Evolutionary conservation across 768 basidiomycete genomes (phyloP).

Genomic region (Lactifluus subvellereus): DNA sequence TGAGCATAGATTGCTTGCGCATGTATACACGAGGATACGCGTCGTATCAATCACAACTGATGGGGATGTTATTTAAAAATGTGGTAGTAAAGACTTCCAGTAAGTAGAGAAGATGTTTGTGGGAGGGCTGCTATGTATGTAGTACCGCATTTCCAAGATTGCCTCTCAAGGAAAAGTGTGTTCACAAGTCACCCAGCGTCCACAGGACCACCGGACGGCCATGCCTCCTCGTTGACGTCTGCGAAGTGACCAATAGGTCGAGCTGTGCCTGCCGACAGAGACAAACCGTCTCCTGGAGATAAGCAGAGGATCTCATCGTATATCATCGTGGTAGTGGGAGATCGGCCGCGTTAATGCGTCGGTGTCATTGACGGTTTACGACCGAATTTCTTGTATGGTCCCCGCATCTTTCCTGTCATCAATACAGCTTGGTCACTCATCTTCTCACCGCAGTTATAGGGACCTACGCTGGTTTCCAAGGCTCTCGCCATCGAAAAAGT

Average conservation of each 20-base stretch:
- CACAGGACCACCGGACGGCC: not conserved
- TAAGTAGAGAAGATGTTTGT: not conserved
- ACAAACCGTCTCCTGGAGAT: not conserved
- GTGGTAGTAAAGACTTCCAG: not conserved
- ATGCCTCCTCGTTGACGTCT: not conserved
- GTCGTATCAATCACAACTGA: not conserved
- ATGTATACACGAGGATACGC: not conserved
- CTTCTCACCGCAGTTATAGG: not conserved
- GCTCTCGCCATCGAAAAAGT: conserved; percentile 6
- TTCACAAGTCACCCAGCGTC: not conserved
- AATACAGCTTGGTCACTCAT: not conserved
- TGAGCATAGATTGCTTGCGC: not conserved
- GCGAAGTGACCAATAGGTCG: not conserved
- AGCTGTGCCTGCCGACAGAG: not conserved
- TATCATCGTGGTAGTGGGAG: not conserved
- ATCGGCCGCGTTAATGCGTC: not conserved
- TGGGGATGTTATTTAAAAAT: not conserved
- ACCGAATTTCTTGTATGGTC: conserved; percentile 7
- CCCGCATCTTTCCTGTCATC: not conserved
- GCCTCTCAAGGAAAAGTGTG: not conserved
- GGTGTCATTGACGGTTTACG: not conserved
- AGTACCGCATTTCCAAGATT: not conserved
- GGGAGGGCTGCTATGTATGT: not conserved
- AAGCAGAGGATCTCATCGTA: not conserved
- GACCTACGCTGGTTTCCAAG: not conserved